Base-by-base conservation (phyloP, 805 yeast genomes). In the Ogataea zsoltii region DNA sequence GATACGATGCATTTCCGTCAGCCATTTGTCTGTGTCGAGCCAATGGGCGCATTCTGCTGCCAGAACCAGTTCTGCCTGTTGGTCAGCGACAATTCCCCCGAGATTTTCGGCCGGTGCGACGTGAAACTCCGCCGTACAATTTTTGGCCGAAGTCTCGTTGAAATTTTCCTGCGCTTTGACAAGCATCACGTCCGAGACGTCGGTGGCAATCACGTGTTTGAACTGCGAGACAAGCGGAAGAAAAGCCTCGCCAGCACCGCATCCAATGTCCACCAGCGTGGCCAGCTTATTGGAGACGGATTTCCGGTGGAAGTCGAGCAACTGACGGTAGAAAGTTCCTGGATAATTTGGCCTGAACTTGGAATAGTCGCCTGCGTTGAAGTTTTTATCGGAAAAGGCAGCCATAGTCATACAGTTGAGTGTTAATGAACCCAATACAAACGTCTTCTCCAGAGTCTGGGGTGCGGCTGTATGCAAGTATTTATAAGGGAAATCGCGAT, bases 31-130 rank as follows among this genome's bases (percentile, higher is more conserved):
- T 18, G 50, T 56, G 53, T 54, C 62, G 46, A 88, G 77, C 96
- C 96, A 90, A 65, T 90, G 97, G n/a, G 77, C 80, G 47, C 90
- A 85, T 60, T 90, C 90, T 0, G 91, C 96, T n/a, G 83, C 86
- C 2, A 89, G 76, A 12, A 88, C 70, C 55, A 88, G 48, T 59
- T 85, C 95, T 7, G 81, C 66, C 3, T 61, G 55, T 11, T 58
- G 49, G 32, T 55, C 48, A 17, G 55, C 51, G 5, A 59, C 44
- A 2, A 45, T 28, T 13, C 54, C 50, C 16, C 57, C 32, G 15
- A 60, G 33, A 25, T 52, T 43, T 33, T 62, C 67, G 23, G 66
- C 63, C 12, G 59, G 29, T 25, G 50, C 40, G 7, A 49, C 49
- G 6, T 38, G 36, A 26, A 54, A 53, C 34, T 47, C 52, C 7